Evolutionary conservation across 2,329 filamentous ascomycete genomes (phyloP).

Genomic region (Cordyceps militaris): DNA sequence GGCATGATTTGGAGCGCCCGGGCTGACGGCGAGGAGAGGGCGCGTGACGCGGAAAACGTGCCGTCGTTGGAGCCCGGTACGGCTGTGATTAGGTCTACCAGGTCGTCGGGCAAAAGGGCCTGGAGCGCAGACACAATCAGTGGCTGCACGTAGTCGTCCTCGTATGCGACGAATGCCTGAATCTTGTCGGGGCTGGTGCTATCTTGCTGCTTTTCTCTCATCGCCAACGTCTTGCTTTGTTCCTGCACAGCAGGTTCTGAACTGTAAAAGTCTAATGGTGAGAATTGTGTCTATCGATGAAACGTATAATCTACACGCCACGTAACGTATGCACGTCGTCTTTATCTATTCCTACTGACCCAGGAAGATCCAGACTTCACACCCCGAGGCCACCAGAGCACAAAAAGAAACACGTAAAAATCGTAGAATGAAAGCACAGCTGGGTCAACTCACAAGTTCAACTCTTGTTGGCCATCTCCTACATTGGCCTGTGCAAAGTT

Average conservation of each 20-base stretch:
- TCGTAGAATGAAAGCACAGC: neutral
- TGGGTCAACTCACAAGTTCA: constrained; percentile 68
- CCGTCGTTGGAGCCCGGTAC: constrained; percentile 24
- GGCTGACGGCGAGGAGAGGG: constrained; percentile 21
- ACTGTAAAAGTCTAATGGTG: constrained; percentile 24
- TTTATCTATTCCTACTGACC: constrained; percentile 12
- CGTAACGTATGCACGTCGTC: constrained; percentile 17
- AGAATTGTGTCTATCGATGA: constrained; percentile 30
- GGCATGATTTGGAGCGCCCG: constrained; percentile 69
- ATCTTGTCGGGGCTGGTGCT: constrained; percentile 17
- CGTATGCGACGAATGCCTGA: constrained; percentile 74
- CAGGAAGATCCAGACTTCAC: constrained; percentile 11
- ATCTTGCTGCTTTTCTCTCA: constrained; percentile 18
- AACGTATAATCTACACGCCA: constrained; percentile 16
- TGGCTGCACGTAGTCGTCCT: constrained; percentile 83
- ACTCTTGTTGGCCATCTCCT: constrained; percentile 59
- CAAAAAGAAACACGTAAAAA: neutral
- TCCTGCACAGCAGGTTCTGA: constrained; percentile 7
- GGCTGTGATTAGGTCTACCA: constrained; percentile 50
- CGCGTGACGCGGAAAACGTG: constrained; percentile 26
- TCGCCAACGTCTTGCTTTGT: constrained; percentile 12
- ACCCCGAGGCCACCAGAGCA: neutral
- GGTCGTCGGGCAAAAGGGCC: constrained; percentile 47
- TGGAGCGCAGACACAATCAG: constrained; percentile 70
- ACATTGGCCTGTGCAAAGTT: constrained; percentile 78